Base-by-base conservation (phyloP, 768 basidiomycete species). In the Amanita muscaria region DNA sequence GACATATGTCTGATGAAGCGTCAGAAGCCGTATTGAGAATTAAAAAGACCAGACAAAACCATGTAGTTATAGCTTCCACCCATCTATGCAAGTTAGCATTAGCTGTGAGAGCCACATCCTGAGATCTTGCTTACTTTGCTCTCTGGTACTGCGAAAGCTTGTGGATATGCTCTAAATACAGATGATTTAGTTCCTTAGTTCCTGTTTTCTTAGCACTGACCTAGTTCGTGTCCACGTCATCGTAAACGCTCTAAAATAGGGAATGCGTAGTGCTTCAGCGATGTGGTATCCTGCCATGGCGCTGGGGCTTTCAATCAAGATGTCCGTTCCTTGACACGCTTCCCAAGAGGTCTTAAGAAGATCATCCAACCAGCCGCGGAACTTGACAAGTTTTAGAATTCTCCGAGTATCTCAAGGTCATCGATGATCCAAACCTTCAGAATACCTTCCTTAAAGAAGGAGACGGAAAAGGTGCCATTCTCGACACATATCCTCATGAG, bases 31-130 rank as follows among this genome's bases (percentile, higher is more conserved):
- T 22, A 47, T 14, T 33, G 45, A 42, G 15, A 36, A 42, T 35
- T 44, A 37, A 18, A 16, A 43, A 25, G 27, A 6, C 27, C n/a
- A 22, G 18, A 12, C 44, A 70, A 40, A 56, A 89, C 88, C 93
- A 99, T 96, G 62, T 97, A 99, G 59, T 99, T 99, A 63, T 98
- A 99, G 49, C 88, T 72, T 21, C 94, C 94, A 9, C 94, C 96
- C 83, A 96, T 90, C 83, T 88, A 44, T 41, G 33, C 30, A 12
- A 32, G 7, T 2, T 21, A 4, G 18, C 12, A 6, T 15, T 21
- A 38, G 25, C 22, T 5, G 39, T 33, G 45, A 27, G 22, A 22
- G 10, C 19, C 29, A 37, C 15, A 44, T n/a, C 36, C 47, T 33
- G 12, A 24, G n/a, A 27, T 42, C 9, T 42, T 50, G 29, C 43